A percentile compares a stretch with the other conserved stretches of the same genome.
Evolutionary conservation across 192 early-diverging fungal species (phyloP).

Genomic region (Piromyces sp.): DNA sequence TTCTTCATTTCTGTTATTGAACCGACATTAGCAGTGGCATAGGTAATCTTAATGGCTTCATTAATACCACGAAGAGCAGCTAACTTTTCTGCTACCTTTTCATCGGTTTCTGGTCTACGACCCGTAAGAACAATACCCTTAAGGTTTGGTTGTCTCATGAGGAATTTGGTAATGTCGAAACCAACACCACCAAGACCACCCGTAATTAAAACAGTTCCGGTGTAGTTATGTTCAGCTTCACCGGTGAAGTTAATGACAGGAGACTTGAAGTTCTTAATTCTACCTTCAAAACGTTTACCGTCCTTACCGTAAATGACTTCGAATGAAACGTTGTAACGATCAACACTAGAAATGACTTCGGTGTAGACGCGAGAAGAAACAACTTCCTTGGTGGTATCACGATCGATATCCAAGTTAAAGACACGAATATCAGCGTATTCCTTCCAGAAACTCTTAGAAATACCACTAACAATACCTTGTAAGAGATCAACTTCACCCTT

Average conservation of each 20-base stretch:
- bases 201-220: background rate
- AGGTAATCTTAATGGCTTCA: background rate
- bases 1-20: background rate
- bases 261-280: background rate
- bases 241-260: background rate
- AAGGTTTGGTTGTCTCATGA: background rate
- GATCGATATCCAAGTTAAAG: background rate
- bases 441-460: background rate
- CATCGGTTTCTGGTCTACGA: background rate
- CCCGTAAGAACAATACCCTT: background rate
- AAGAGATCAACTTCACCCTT: background rate
- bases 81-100: background rate
- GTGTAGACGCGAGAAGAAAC: background rate
- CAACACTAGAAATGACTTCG: background rate
- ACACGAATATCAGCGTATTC: background rate
- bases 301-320: background rate
- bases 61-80: background rate
- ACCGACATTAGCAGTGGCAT: background rate
- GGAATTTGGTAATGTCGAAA: background rate
- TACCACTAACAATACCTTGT: background rate
- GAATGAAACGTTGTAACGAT: background rate
- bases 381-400: background rate
- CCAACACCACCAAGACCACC: background rate
- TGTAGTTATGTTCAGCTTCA: background rate
- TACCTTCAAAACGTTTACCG: background rate